Conservation (phyloP, 164 flowering plant genomes). For the Piper longum region DNA sequence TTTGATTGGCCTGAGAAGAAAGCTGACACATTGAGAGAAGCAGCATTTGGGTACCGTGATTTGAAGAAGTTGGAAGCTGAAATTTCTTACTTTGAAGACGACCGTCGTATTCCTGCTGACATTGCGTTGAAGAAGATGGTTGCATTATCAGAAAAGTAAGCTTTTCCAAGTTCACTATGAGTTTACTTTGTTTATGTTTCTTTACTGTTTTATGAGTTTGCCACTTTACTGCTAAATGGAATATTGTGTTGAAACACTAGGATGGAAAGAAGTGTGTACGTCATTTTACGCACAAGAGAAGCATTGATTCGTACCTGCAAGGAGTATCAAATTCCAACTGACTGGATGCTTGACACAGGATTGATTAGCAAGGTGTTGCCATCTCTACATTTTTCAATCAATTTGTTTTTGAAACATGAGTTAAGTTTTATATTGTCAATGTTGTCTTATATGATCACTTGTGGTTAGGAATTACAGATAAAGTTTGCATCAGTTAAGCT, state of each 20-base stretch:
- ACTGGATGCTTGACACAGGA: slow-evolving; percentile 91
- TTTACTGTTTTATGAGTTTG: too few relatives aligned
- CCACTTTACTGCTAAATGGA: neutral
- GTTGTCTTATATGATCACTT: neutral
- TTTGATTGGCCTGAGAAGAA: slow-evolving; percentile 96
- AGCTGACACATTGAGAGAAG: slow-evolving; percentile 86
- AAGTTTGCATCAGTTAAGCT: slow-evolving; percentile 81
- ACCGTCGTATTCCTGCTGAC: slow-evolving; percentile 54
- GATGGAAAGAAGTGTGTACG: slow-evolving; percentile 66
- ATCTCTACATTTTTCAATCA: neutral
- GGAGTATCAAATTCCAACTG: slow-evolving; percentile 67
- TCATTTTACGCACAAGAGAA: slow-evolving; percentile 56
- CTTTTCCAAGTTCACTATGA: neutral
- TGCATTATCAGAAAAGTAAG: slow-evolving; percentile 75
- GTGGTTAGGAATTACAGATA: slow-evolving; percentile 33
- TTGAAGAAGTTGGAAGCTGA: slow-evolving; percentile 74
- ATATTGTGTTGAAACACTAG: slow-evolving; percentile 15
- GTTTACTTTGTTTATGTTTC: too few relatives aligned
- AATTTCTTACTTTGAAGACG: slow-evolving; percentile 52
- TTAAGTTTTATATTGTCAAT: slow-evolving; percentile 11
- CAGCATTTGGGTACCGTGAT: slow-evolving; percentile 83
- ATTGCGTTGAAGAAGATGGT: slow-evolving; percentile 76
- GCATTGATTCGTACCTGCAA: slow-evolving; percentile 52
- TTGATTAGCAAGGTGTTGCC: slow-evolving; percentile 53
- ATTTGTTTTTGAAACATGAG: slow-evolving; percentile 36